These are phyloP conservation scores for Ajuga chamaepitys DNA, from an alignment of 257 asterid genomes.

Conservation along the genomic window DNA sequence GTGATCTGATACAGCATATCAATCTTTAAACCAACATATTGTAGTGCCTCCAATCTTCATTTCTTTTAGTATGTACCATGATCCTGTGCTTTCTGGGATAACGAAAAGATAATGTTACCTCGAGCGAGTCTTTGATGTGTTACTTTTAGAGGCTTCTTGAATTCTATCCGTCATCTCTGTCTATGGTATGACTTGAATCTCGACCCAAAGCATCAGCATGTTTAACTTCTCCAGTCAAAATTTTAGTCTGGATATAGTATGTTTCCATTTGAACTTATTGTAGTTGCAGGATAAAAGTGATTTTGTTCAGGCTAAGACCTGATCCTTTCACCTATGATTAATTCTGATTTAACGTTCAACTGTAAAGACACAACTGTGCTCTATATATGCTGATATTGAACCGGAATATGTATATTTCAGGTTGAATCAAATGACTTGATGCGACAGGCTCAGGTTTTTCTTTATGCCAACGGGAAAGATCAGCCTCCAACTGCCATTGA, in stretches of 20 bases:
- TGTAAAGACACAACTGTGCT: background rate
- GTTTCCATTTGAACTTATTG: background rate
- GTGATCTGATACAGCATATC: background rate
- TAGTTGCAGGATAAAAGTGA: background rate
- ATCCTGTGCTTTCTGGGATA: background rate
- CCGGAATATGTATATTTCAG: constrained; percentile 37
- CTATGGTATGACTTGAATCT: background rate
- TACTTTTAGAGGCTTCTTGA: background rate
- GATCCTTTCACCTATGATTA: constrained; percentile 5
- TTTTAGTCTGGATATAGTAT: background rate
- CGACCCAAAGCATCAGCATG: background rate
- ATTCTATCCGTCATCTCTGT: background rate
- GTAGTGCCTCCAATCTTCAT: background rate
- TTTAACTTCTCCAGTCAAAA: background rate
- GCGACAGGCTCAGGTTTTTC: constrained; percentile 74
- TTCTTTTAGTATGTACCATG: background rate
- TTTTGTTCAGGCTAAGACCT: background rate
- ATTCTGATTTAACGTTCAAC: background rate
- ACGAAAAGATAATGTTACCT: background rate
- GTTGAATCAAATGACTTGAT: constrained; percentile 74
- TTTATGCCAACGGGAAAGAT: constrained; percentile 76
- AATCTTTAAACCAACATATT: background rate
- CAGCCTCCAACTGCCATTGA: constrained; percentile 90
- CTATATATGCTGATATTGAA: background rate
- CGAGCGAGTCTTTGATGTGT: background rate